Conservation (phyloP, 164 flowering plant genomes). For the Umbilicus rupestris region DNA sequence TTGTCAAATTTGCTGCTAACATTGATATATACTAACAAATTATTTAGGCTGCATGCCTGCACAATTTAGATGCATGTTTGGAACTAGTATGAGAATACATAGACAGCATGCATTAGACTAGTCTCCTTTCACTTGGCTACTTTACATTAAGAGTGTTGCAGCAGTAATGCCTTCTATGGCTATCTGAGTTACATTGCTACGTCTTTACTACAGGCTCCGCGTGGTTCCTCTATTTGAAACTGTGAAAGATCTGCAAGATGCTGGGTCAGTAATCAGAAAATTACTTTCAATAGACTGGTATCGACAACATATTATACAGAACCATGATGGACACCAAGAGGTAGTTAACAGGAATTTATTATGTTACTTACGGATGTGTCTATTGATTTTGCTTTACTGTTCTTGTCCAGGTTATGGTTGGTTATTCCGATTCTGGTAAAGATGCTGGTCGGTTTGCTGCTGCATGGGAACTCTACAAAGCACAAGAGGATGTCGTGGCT, state of each 20-base stretch:
- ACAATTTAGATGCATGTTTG: not conserved
- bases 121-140: no score
- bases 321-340: conserved; percentile 92
- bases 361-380: not conserved
- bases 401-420: conserved; percentile 80
- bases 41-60: not conserved
- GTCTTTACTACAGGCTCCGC: conserved; percentile 43
- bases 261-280: conserved; percentile 83
- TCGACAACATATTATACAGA: conserved; percentile 59
- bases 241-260: conserved; percentile 80
- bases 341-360: conserved; percentile 21
- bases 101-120: no score
- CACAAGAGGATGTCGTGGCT: conserved; percentile 91
- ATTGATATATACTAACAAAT: no score
- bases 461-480: conserved; percentile 96
- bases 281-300: conserved; percentile 90
- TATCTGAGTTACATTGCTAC: not conserved
- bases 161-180: not conserved
- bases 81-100: not conserved
- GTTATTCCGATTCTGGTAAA: conserved; percentile 94
- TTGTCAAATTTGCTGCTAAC: not conserved
- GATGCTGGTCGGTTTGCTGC: conserved; percentile 96
- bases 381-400: not conserved
- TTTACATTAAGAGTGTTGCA: not conserved
- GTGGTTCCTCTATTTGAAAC: conserved; percentile 98